These are phyloP conservation scores for Suillus occidentalis DNA, from an alignment of 768 basidiomycete species.

Conservation along the genomic window DNA sequence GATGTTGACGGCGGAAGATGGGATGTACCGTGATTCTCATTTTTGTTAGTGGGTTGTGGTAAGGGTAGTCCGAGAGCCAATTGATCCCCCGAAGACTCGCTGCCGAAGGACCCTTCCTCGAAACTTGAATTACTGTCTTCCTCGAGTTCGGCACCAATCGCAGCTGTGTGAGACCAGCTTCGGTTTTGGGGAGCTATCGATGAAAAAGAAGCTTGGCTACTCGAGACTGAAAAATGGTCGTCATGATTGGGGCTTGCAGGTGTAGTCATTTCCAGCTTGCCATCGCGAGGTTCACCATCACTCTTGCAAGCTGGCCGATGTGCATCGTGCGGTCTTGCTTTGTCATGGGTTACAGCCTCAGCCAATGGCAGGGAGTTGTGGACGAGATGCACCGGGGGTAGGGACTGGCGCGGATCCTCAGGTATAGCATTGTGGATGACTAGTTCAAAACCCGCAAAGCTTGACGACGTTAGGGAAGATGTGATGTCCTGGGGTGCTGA, in stretches of 20 bases:
- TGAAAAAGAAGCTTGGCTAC: neutral
- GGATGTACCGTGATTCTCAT: neutral
- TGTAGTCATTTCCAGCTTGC: neutral
- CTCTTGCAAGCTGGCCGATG: neutral
- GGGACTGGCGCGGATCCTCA: neutral
- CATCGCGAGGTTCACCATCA: neutral
- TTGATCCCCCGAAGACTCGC: neutral
- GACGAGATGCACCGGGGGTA: neutral
- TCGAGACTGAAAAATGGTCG: neutral
- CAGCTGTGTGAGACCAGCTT: neutral
- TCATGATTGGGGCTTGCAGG: neutral
- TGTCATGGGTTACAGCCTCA: neutral
- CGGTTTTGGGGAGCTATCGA: neutral
- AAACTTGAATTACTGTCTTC: neutral
- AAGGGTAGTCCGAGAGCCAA: neutral
- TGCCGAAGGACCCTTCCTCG: neutral
- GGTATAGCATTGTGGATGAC: neutral
- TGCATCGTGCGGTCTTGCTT: neutral
- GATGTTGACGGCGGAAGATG: neutral
- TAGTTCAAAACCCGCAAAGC: neutral
- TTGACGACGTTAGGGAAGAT: neutral
- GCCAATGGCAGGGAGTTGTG: neutral
- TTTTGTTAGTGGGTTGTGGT: neutral
- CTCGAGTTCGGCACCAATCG: neutral
- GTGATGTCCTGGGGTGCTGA: neutral